Base-by-base conservation (phyloP, 345 rosid species). In the Brassica cretica region DNA sequence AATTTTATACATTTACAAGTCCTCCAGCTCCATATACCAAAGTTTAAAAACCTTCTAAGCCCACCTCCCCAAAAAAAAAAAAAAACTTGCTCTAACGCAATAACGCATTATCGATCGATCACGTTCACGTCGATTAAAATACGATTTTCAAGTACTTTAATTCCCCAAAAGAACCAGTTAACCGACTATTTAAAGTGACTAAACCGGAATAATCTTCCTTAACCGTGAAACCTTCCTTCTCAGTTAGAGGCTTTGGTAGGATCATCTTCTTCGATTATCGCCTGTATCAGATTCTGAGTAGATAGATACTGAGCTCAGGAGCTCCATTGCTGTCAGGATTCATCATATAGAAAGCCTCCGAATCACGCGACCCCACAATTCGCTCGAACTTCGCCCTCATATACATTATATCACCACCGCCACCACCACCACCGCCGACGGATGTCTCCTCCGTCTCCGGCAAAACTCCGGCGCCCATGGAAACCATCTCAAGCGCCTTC, bases 261-360 rank as follows among this genome's bases (percentile, higher is more conserved):
- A 56, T 66, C 56, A 19, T 69, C 79, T 6, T 39, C 80, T 5
- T 16, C 2, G 25, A 2, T 64, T 63, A 51, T 70, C 65, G 0
- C 76, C 58, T 29, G 61, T 76, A 2, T 85, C 72, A 93, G 78
- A 88, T 84, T 90, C 99, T 91, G 78, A 96, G 97, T 73, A 96
- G 78, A 66, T 96, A 96, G 83, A 96, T 80, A 82, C 98, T 93
- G 10, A 93, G 97, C 81, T 96, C 99, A 70, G 98, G 94, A 83
- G 99, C 84, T 80, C 98, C 99, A 81, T 91, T 89, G 78, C 94
- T 88, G 58, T 96, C 99, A 61, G 99, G 99, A 85, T 96, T 96
- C 97, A 93, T 93, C 98, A 95, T 95, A 74, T 95, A 95, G 83
- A 93, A 95, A 63, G 99, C 99, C 63, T 95, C 97, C 0, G 98